These are phyloP conservation scores for sorghum (Sorghum bicolor) DNA, from an alignment of 176 grass and related monocot genomes.

Conservation along the genomic window DNA sequence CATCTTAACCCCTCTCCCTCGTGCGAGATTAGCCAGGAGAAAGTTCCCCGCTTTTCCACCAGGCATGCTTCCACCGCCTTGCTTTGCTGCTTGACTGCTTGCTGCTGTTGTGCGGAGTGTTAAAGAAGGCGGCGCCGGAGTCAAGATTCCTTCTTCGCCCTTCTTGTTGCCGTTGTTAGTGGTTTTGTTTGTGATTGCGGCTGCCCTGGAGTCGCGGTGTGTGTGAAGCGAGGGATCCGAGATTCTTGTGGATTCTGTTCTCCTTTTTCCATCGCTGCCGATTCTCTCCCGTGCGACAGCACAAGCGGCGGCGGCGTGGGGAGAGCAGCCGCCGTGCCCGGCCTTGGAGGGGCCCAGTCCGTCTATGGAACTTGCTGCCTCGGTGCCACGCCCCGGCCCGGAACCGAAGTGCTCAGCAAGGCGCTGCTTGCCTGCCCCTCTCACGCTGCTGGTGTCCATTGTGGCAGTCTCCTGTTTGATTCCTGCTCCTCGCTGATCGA, in stretches of 20 bases:
- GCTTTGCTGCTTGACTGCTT: background rate
- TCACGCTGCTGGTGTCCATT: background rate
- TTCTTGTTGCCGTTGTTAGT: background rate
- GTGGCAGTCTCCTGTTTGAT: background rate
- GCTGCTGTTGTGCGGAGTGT: background rate
- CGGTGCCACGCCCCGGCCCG: constrained; percentile 10
- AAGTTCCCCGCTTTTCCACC: background rate
- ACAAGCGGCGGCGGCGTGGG: background rate
- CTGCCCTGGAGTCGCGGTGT: too few relatives aligned
- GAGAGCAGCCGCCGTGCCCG: constrained; percentile 4
- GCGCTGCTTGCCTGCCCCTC: background rate
- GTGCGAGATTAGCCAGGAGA: background rate
- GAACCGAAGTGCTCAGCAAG: constrained; percentile 1
- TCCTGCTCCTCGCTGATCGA: background rate
- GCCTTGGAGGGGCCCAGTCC: constrained; percentile 12
- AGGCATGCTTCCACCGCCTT: background rate
- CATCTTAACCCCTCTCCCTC: background rate
- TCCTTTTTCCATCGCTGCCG: background rate
- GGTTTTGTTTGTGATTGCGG: background rate
- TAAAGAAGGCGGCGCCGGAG: background rate
- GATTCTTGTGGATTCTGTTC: background rate
- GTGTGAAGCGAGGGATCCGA: constrained; percentile 16
- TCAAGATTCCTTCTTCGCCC: background rate
- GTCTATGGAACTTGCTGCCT: constrained; percentile 48
- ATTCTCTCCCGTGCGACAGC: background rate